Evolutionary conservation across 257 asterid genomes (phyloP).

Genomic region (Hygrophila difformis): DNA sequence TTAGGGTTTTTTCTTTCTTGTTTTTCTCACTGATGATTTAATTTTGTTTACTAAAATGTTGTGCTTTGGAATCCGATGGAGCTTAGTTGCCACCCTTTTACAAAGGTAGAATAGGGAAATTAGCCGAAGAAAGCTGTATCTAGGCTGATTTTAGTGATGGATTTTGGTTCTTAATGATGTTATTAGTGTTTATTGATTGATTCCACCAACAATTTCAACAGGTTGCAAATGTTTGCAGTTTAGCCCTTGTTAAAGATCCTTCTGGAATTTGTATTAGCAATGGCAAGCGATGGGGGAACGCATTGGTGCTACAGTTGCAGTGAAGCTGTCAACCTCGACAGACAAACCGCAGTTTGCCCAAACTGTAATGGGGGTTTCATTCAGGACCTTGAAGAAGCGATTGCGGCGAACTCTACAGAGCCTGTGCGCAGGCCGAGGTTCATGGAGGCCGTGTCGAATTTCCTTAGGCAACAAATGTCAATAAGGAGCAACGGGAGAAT

Average conservation of each 20-base stretch:
- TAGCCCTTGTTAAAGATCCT: too few relatives aligned
- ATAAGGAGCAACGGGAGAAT: constrained; percentile 25
- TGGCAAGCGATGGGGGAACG: constrained; percentile 50
- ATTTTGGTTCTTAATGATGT: too few relatives aligned
- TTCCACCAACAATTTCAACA: too few relatives aligned
- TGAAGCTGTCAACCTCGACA: constrained; percentile 51
- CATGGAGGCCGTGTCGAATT: constrained; percentile 58
- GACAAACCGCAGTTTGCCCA: constrained; percentile 37
- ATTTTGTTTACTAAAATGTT: too few relatives aligned
- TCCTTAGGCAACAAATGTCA: constrained; percentile 55
- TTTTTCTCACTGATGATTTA: too few relatives aligned
- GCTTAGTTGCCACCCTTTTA: too few relatives aligned
- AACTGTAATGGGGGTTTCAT: constrained; percentile 67
- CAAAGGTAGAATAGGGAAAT: too few relatives aligned
- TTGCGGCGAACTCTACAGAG: constrained; percentile 30
- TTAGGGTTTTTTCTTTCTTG: too few relatives aligned
- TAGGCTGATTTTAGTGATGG: too few relatives aligned
- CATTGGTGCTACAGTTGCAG: constrained; percentile 89
- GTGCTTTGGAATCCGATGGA: too few relatives aligned
- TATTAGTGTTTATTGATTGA: too few relatives aligned
- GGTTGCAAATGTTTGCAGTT: neutral
- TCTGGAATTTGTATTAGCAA: constrained; percentile 22
- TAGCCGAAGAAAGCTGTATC: too few relatives aligned
- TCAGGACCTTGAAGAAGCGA: constrained; percentile 66
- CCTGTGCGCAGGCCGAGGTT: constrained; percentile 63